Conservation (phyloP, 2,329 filamentous ascomycete species). For the Leptographium wingfieldii region DNA sequence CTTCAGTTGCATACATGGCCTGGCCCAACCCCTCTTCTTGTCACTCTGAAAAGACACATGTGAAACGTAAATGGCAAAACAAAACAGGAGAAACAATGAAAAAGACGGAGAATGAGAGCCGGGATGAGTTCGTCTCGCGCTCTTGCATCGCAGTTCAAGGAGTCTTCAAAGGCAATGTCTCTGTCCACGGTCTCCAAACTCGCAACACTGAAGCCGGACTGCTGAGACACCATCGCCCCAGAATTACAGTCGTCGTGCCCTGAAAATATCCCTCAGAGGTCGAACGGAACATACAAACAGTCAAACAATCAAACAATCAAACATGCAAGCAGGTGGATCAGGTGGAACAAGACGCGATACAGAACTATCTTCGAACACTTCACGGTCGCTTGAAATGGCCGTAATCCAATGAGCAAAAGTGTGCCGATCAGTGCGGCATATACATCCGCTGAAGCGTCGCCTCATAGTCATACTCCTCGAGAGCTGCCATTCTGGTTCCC, state of each 20-base stretch:
- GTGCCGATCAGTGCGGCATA: slow-evolving; percentile 11
- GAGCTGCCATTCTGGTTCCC: slow-evolving; percentile 58
- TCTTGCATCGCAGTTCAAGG: not conserved
- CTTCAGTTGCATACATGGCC: not conserved
- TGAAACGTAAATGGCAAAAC: slow-evolving; percentile 1
- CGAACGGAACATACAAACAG: not conserved
- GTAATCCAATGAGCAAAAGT: slow-evolving; percentile 1
- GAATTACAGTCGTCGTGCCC: not conserved
- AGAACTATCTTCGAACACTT: not conserved
- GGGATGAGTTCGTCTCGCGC: not conserved
- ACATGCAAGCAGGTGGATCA: not conserved
- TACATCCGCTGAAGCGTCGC: slow-evolving; percentile 24
- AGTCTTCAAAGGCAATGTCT: not conserved
- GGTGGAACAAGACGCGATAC: not conserved
- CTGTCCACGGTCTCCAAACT: not conserved
- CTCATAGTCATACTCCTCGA: slow-evolving; percentile 49
- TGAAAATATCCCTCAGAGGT: not conserved
- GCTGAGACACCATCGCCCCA: not conserved
- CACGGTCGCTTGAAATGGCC: not conserved
- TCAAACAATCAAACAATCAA: not conserved
- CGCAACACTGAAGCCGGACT: not conserved
- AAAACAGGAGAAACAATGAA: not conserved
- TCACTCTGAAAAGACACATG: not conserved
- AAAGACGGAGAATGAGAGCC: not conserved
- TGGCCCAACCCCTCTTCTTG: not conserved